Conservation (phyloP, 73 alveolate genomes). For the Tetrahymena thermophila region DNA sequence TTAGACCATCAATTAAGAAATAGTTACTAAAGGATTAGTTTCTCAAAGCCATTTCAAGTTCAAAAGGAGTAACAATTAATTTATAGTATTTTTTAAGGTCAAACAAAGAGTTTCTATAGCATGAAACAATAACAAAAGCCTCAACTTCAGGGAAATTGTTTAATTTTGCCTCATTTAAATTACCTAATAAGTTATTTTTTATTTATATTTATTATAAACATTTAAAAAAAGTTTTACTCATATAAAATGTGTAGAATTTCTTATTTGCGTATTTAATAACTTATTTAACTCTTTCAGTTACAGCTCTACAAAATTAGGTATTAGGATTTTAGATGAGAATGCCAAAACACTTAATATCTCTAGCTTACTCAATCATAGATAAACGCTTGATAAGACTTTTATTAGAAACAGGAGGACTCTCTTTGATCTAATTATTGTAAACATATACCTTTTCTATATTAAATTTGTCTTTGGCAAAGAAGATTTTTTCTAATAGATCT, state of each 20-base stretch:
- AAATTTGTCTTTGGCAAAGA: slow-evolving; percentile 9
- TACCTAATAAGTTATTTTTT: background rate
- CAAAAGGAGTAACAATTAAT: slow-evolving; percentile 31
- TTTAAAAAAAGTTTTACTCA: background rate
- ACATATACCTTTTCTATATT: background rate
- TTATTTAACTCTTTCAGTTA: background rate
- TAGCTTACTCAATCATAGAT: slow-evolving; percentile 26
- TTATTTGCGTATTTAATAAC: slow-evolving; percentile 1
- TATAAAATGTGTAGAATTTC: slow-evolving; percentile 23
- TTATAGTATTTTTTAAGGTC: slow-evolving; percentile 32
- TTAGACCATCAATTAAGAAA: slow-evolving; percentile 10
- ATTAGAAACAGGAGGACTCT: slow-evolving; percentile 10
- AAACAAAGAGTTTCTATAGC: slow-evolving; percentile 19
- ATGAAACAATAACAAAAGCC: slow-evolving; percentile 14
- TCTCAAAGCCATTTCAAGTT: slow-evolving; percentile 20
- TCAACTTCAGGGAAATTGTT: slow-evolving; percentile 45
- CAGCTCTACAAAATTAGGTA: slow-evolving; percentile 12
- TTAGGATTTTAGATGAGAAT: slow-evolving; percentile 23
- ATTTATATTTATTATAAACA: background rate
- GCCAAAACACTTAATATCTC: slow-evolving; percentile 16
- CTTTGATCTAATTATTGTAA: background rate
- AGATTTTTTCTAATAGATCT: background rate
- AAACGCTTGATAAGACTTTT: slow-evolving; percentile 1
- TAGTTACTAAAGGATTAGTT: background rate
- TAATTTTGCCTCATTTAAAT: slow-evolving; percentile 24